Base-by-base conservation (phyloP, 2,329 filamentous ascomycete species). In the Uncinocarpus reesii region DNA sequence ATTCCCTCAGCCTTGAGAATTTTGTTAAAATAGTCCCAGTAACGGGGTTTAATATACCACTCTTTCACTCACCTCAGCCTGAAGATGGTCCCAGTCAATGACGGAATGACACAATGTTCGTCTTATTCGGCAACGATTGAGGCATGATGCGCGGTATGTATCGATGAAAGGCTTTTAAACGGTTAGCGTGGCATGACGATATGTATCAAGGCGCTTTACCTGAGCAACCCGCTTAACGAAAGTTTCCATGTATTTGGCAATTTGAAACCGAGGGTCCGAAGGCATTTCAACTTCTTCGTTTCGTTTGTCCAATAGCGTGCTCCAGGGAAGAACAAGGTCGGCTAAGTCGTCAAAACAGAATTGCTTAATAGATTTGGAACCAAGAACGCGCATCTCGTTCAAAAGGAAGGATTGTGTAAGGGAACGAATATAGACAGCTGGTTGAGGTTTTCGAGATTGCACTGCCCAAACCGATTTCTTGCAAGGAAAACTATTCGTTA, bases 51-150 rank as follows among this genome's bases (percentile, higher is more conserved):
- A 18, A 1, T 15, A 16, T 4, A 11, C 7, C 13, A 37, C 3
- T 10, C 29, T 6, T 29, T 35, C 7, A 44, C 60, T 52, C 58
- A 84, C 84, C 58, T 94, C 86, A 7, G 78, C 72, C 65, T 95
- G 88, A 1, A 96, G 72, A 44, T 78, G 76, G 58, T 95, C 88
- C 81, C 88, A 93, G 51, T 90, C 84, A 2, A 80, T 71, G 29
- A 95, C 79, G 11, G 83, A 78, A 61, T 96, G 90, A 52, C 82
- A 88, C 7, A 98, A 75, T n/a, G 83, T 88, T 29, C 92, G 79
- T n/a, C 92, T 80, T 35, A 94, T 80, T 1, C 92, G 83, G 61
- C 87, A 93, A 45, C 88, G 76, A 60, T 96, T 98, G 62, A 96
- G 86, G 58, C 88, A 94, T 15, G 92, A 74, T 6, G 85, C 83